Evolutionary conservation across 352 stramenopile genomes (phyloP).

Genomic region (Thalassiosira mediterranea): DNA sequence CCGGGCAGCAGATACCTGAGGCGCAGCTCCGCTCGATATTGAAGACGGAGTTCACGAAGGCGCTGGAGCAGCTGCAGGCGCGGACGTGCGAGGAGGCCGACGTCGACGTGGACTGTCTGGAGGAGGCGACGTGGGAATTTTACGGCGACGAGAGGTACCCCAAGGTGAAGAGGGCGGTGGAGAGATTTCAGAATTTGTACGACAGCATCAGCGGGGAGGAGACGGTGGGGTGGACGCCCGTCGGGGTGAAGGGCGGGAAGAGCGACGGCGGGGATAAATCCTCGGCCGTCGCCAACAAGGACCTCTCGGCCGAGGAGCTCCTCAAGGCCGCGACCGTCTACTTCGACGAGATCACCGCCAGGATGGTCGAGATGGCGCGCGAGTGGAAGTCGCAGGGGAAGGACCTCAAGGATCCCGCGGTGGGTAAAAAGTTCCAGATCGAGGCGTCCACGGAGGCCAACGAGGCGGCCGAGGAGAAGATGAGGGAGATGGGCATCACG

Average conservation of each 20-base stretch:
- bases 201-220: constrained; percentile 78
- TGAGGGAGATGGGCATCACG: constrained; percentile 55
- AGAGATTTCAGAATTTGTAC: constrained; percentile 84
- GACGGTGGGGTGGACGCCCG: constrained; percentile 63
- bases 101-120: constrained; percentile 81
- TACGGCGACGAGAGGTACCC: constrained; percentile 64
- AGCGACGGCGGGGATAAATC: not conserved
- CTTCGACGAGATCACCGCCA: constrained; percentile 74
- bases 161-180: constrained; percentile 73
- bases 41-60: constrained; percentile 72
- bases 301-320: constrained; percentile 62
- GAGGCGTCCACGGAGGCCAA: constrained; percentile 74
- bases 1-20: constrained; percentile 77
- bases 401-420: constrained; percentile 61
- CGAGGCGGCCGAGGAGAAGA: constrained; percentile 69
- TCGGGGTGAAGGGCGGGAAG: constrained; percentile 12
- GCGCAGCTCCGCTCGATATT: constrained; percentile 69
- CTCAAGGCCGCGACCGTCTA: constrained; percentile 76
- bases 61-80: constrained; percentile 57
- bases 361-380: constrained; percentile 68
- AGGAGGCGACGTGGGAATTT: constrained; percentile 84
- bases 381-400: constrained; percentile 67
- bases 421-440: constrained; percentile 72
- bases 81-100: constrained; percentile 73
- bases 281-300: constrained; percentile 39